Evolutionary conservation across 2,329 filamentous ascomycete genomes (phyloP), one percentile per base, ranked within the genome.

Genomic region (Sporothrix euskadiensis): DNA sequence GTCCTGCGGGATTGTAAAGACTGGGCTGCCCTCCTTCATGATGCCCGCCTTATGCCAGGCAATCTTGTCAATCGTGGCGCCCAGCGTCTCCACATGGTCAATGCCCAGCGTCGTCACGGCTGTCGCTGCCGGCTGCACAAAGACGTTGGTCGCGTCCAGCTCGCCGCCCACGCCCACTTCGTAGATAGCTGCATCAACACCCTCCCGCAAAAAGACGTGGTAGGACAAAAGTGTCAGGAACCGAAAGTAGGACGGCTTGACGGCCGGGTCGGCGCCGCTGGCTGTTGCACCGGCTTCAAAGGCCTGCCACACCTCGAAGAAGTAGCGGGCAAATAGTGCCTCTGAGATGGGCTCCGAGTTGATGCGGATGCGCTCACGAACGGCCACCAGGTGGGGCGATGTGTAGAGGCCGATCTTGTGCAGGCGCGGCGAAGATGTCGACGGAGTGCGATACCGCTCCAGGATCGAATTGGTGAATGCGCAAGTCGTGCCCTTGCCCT

Each of bases 1-100:
- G 0, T 84, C 84, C 2, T 87, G 87, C 49, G 76, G 74, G 3
- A 78, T 71, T 0, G 91, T 90, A 75, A 92, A 92, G 1, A 87
- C 89, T 32, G 86, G 85, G 4, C 87, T 83, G 2, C 86, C 87
- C 0, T 77, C 65, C 80, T 92, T 93, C 81, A 92, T 88, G 70
- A 93, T 89, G 1, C 91, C 91, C 1, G 88, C 88, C 81, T 93
- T 93, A 80, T 93, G 90, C 90, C 91, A 92, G 1, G 90, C 89
- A 75, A 93, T 92, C 79, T 89, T 85, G 54, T 88, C 87, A 4
- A 92, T 82, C 0, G 88, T 91, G 26, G 86, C 81, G 9, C 91
- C 91, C 0, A 93, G 84, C 26, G 85, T 84, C 65, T 84, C 84
- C 47, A 91, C 85, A 77, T 93, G 91, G 78, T 93, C 91, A 74